phyloP scores from a whole-genome alignment of 192 early-diverging fungal species.

The Coemansia sp. region DNA sequence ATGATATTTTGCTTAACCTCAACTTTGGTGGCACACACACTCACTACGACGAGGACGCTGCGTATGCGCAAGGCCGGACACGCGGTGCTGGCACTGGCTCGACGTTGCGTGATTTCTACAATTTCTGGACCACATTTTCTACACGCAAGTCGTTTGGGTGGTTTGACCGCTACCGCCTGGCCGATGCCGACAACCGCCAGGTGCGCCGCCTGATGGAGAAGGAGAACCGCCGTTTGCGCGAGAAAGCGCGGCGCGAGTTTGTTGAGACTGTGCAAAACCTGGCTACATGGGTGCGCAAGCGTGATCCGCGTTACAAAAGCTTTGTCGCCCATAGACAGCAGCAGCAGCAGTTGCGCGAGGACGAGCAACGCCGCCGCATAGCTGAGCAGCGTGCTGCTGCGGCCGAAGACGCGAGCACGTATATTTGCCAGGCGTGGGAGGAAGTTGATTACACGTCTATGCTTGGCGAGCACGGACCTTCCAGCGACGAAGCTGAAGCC shows the following conservation, averaged over 20 bases:
- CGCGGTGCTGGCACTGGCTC: conserved; percentile 17
- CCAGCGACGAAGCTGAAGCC: conserved; percentile 13
- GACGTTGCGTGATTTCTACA: conserved; percentile 71
- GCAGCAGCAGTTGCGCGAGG: conserved; percentile 57
- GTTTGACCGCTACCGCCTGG: conserved; percentile 83
- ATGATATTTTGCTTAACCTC: conserved; percentile 33
- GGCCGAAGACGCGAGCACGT: conserved; percentile 56
- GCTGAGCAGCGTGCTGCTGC: conserved; percentile 60
- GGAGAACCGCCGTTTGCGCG: conserved; percentile 84
- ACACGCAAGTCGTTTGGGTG: conserved; percentile 89
- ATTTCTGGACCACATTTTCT: conserved; percentile 77
- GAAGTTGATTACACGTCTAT: conserved; percentile 56
- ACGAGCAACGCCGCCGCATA: conserved; percentile 61
- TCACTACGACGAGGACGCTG: conserved; percentile 62
- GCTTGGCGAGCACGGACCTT: conserved; percentile 44
- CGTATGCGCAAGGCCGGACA: conserved; percentile 21
- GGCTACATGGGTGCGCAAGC: conserved; percentile 74
- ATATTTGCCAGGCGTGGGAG: conserved; percentile 75
- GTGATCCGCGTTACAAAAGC: conserved; percentile 85
- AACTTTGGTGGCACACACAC: conserved; percentile 73
- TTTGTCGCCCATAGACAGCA: conserved; percentile 58
- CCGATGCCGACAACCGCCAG: conserved; percentile 77
- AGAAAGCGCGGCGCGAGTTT: conserved; percentile 70
- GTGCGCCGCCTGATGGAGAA: conserved; percentile 85
- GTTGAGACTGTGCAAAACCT: conserved; percentile 74